phyloP scores from a whole-genome alignment of 345 rosid genomes.

The Jatropha curcas region DNA sequence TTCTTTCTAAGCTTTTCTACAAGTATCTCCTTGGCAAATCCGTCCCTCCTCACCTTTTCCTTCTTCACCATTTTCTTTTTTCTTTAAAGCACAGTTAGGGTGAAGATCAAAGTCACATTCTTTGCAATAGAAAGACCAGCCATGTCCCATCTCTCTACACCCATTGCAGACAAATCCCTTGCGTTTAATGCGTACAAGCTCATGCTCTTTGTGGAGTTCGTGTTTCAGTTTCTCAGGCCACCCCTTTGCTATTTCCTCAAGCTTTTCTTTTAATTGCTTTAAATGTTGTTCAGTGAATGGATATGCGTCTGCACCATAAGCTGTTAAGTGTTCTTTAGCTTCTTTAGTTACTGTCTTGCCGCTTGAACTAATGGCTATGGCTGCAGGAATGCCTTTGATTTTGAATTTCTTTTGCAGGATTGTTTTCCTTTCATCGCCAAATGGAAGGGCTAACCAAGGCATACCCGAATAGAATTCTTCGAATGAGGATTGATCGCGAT shows the following conservation, averaged over 20 bases:
- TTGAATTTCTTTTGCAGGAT: slow-evolving; percentile 47
- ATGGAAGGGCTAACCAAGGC: slow-evolving; percentile 81
- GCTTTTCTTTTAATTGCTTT: slow-evolving; percentile 41
- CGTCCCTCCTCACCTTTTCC: background rate
- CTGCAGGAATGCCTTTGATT: slow-evolving; percentile 57
- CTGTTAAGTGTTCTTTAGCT: slow-evolving; percentile 37
- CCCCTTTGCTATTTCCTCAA: background rate
- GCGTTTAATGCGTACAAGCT: slow-evolving; percentile 2
- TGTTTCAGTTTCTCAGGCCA: slow-evolving; percentile 22
- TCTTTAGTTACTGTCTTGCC: slow-evolving; percentile 52
- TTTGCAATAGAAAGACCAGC: slow-evolving; percentile 16
- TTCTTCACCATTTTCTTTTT: background rate
- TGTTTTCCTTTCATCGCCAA: slow-evolving; percentile 53
- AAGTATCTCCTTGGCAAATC: slow-evolving; percentile 12
- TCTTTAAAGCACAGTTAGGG: slow-evolving; percentile 21
- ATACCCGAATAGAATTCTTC: slow-evolving; percentile 51
- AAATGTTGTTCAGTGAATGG: slow-evolving; percentile 62
- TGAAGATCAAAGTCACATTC: slow-evolving; percentile 23
- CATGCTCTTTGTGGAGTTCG: slow-evolving; percentile 14
- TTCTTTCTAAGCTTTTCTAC: slow-evolving; percentile 14
- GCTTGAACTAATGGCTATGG: slow-evolving; percentile 48
- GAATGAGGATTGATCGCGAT: slow-evolving; percentile 51
- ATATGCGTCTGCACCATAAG: slow-evolving; percentile 60
- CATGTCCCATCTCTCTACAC: slow-evolving; percentile 3
- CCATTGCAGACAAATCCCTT: background rate